Percentiles rank a stretch among this genome's conserved stretches.
Conservation (phyloP, 805 yeast genomes). For the Nakazawaea wickerhamii region DNA sequence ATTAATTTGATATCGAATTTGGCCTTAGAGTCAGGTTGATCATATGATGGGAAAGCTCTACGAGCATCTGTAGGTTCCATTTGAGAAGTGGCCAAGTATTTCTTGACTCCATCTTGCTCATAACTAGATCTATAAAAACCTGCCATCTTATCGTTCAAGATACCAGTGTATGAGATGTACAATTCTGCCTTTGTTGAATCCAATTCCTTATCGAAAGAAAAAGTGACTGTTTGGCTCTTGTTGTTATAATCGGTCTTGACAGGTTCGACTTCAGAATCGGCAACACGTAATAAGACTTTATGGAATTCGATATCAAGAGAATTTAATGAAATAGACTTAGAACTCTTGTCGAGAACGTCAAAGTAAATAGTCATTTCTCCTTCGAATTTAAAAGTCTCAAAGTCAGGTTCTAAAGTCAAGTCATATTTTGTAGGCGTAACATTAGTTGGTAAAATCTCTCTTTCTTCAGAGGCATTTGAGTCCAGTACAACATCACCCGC, state of each 20-base stretch:
- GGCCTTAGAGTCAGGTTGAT: constrained; percentile 69
- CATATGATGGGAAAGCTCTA: constrained; percentile 72
- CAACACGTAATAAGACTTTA: constrained; percentile 24
- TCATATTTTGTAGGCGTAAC: constrained; percentile 69
- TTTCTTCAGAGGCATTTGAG: constrained; percentile 12
- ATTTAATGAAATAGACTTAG: constrained; percentile 39
- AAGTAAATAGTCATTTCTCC: constrained; percentile 41
- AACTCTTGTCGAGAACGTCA: constrained; percentile 33
- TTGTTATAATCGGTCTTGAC: constrained; percentile 28
- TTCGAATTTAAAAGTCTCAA: constrained; percentile 33
- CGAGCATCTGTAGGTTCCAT: constrained; percentile 78
- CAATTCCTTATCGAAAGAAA: constrained; percentile 42
- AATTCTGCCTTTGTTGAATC: constrained; percentile 28
- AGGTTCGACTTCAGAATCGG: constrained; percentile 18
- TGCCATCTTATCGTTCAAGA: constrained; percentile 62
- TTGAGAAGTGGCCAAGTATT: constrained; percentile 60
- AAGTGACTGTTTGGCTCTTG: constrained; percentile 53
- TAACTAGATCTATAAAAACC: constrained; percentile 69
- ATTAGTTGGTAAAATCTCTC: constrained; percentile 49
- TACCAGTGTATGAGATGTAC: constrained; percentile 38
- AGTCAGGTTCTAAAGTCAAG: constrained; percentile 54
- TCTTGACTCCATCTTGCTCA: constrained; percentile 48
- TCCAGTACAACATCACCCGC: too few species aligned
- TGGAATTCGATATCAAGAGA: constrained; percentile 35
- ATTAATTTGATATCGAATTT: constrained; percentile 53